Percentiles rank a stretch among this genome's conserved stretches.
phyloP scores from a whole-genome alignment of 176 grass and related monocot genomes.

The Dendrocalamus sinicus region DNA sequence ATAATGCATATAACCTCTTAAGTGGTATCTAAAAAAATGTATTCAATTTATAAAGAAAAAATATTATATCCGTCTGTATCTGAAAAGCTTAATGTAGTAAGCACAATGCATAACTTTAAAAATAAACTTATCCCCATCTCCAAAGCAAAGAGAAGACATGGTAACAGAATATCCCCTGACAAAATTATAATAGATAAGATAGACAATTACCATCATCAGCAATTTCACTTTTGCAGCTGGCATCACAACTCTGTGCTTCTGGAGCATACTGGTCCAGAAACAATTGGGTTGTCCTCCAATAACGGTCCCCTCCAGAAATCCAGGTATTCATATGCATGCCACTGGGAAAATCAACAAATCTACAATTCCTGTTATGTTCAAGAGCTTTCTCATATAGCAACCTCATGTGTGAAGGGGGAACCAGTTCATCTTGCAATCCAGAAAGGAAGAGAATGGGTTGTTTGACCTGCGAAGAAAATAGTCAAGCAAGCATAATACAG shows the following conservation, averaged over 20 bases:
- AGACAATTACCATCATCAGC: conserved; percentile 59
- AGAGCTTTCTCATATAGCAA: conserved; percentile 72
- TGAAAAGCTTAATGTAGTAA: background rate
- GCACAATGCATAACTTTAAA: background rate
- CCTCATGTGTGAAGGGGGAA: conserved; percentile 87
- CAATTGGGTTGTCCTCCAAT: conserved; percentile 91
- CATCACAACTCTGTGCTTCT: conserved; percentile 48
- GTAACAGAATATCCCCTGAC: background rate
- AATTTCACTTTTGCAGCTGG: conserved; percentile 53
- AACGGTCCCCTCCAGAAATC: conserved; percentile 84
- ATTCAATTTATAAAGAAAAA: background rate
- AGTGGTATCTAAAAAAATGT: background rate
- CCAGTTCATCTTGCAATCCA: conserved; percentile 95
- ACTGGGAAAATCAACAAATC: conserved; percentile 95
- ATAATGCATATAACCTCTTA: background rate
- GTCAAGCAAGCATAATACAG: background rate
- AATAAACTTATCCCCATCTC: background rate
- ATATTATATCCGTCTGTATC: background rate
- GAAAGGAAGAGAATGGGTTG: conserved; percentile 94
- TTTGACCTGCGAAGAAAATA: conserved; percentile 62
- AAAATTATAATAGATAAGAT: conserved; percentile 27
- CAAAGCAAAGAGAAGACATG: conserved; percentile 16
- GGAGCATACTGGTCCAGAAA: conserved; percentile 72
- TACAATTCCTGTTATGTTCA: conserved; percentile 64
- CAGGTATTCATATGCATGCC: conserved; percentile 99